Base-by-base conservation (phyloP, 805 yeast genomes). In the Teunomyces kruisii region DNA sequence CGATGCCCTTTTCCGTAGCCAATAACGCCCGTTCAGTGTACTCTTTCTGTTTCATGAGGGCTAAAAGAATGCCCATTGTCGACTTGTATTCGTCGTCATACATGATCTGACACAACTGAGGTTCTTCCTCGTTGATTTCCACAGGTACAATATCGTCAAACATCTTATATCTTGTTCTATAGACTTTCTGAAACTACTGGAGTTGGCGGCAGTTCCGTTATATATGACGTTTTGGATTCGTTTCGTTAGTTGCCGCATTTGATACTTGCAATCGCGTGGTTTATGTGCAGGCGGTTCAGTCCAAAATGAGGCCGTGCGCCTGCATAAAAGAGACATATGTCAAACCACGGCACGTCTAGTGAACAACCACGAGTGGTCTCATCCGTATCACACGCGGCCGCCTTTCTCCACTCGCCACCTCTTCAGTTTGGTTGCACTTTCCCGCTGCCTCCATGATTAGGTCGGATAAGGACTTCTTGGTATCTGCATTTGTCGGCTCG, bases 11-110 rank as follows among this genome's bases (percentile, higher is more conserved):
- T 10, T 77, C 73, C 0, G 96, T 86, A 33, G 90, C 65, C 14
- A 74, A 76, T 16, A 89, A 64, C 0, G 96, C 89, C 47, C 98
- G 71, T 32, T 79, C 82, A 0, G 89, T 77, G 53, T 75, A 71
- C 58, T 89, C 97, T 24, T 79, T 68, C 13, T 60, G 52, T 9
- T 68, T 65, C 74, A 87, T 72, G 14, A 88, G 61, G 0, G 85
- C 82, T 17, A 88, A 67, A 7, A 87, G 64, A 4, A 76, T 61
- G 1, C 85, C 86, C 76, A 87, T 78, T 1, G 79, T 70, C n/a
- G 60, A 51, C 48, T 71, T 73, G 67, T 86, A 92, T 45, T 86
- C 90, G 4, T 81, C 85, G 4, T 83, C 73, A 66, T 94, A 94
- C 56, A 84, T 57, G 26, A 86, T 86, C 43, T 75, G 80, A 49